Evolutionary conservation across 2,329 filamentous ascomycete genomes (phyloP), one percentile per base, ranked within the genome.

Genomic region (Sclerotiophoma versabilis): DNA sequence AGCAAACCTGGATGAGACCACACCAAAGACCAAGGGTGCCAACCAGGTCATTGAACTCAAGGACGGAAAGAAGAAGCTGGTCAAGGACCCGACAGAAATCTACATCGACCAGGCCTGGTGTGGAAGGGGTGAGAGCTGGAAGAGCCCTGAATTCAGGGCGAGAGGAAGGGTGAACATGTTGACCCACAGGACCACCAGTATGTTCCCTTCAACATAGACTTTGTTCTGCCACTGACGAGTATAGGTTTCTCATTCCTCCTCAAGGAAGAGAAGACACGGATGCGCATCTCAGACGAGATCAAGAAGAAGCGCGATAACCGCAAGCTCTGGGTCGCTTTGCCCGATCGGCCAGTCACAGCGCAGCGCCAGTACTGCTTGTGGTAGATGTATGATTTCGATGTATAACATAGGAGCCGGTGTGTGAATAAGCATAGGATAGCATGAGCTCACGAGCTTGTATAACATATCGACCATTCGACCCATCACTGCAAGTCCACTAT

Each of bases 101-200:
- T 99, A 97, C 75, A 84, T 99, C 63, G 89, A 92, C 49, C 87
- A 98, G 77, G 92, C 93, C 4, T 99, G 93, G 93, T 92, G 96
- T 37, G 91, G 90, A 49, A 87, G 89, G 60, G 91, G 91, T 0
- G 50, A 59, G 36, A 59, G 59, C 36, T 61, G 49, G 54, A 78
- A 77, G 55, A 79, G 81, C 38, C 79, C 84, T 5, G 89, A 93
- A 63, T 89, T 87, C 75, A 87, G 93, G 59, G 92, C 92, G 3
- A 84, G 91, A 70, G 92, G 92, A 27, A 81, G 84, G 51, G 84
- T 88, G 60, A 84, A 90, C 66, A 75, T 85, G 27, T 81, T 95
- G 75, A 81, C 81, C 50, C 87, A 87, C 61, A 91, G 91, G 0
- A 84, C 86, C 63, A 91, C 93, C 25, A 87, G 90, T 92, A 78